A percentile compares a stretch with the other conserved stretches of the same genome.
Conservation (phyloP, 495 filamentous ascomycete genomes). For the Lineolata rhizophorae region DNA sequence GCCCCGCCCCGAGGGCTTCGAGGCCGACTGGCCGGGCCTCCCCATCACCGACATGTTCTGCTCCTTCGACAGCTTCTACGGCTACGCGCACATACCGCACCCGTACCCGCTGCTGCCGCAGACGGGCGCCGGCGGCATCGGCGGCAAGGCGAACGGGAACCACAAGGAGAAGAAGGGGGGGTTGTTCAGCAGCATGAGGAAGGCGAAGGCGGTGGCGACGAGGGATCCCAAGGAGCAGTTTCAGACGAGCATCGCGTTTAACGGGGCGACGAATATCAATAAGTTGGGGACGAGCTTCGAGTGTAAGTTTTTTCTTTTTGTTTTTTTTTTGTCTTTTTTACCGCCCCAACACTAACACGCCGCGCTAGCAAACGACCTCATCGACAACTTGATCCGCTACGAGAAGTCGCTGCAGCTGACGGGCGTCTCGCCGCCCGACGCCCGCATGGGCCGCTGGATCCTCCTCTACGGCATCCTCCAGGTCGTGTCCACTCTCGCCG, state of each 20-base stretch:
- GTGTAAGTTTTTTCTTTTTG: constrained; percentile 5
- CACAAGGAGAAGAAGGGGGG: too few species aligned
- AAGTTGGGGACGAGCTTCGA: constrained; percentile 31
- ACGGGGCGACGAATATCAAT: constrained; percentile 47
- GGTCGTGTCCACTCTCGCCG: constrained; percentile 41
- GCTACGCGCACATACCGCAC: constrained; percentile 43
- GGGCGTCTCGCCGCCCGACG: constrained; percentile 7
- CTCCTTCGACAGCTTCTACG: constrained; percentile 39
- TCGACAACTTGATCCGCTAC: constrained; percentile 39
- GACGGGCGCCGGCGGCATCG: constrained; percentile 10
- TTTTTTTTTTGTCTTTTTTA: neutral
- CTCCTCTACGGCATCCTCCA: constrained; percentile 16
- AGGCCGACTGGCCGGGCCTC: constrained; percentile 35
- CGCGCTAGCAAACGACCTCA: constrained; percentile 22
- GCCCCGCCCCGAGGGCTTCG: constrained; percentile 25
- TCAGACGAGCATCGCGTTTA: constrained; percentile 28
- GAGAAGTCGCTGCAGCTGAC: constrained; percentile 25
- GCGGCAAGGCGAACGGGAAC: neutral
- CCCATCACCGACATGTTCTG: constrained; percentile 46
- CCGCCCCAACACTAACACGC: constrained; percentile 3
- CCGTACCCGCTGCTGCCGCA: constrained; percentile 43
- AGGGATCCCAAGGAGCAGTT: constrained; percentile 12
- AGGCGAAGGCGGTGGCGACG: constrained; percentile 10
- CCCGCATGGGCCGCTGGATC: constrained; percentile 15
- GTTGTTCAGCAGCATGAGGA: constrained; percentile 10